Percentiles rank a stretch among this genome's conserved stretches.
Conservation (phyloP, 768 basidiomycete species). For the Mycena floridula region DNA sequence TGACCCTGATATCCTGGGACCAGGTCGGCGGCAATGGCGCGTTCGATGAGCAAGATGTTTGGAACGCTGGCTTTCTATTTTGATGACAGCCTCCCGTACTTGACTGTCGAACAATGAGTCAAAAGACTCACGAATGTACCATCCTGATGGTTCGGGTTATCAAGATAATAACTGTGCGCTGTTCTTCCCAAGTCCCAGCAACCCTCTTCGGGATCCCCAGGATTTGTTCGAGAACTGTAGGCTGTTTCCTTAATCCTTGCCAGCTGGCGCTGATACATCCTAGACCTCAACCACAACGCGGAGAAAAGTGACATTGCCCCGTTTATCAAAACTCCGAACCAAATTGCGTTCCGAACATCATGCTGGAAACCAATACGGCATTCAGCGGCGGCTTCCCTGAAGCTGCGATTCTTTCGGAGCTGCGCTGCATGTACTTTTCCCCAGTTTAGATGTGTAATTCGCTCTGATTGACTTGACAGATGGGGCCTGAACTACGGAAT, state of each 20-base stretch:
- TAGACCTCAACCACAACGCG: slow-evolving; percentile 55
- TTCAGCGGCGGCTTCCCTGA: slow-evolving; percentile 37
- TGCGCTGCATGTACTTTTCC: no score
- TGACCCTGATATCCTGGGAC: slow-evolving; percentile 30
- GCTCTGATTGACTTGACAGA: no score
- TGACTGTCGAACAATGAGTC: slow-evolving; percentile 35
- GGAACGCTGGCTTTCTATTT: slow-evolving; percentile 32
- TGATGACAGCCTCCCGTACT: slow-evolving; percentile 32
- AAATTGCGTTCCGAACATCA: slow-evolving; percentile 34
- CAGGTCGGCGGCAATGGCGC: slow-evolving; percentile 7
- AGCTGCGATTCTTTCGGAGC: slow-evolving; percentile 37
- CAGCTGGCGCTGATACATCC: slow-evolving; percentile 47
- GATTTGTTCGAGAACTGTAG: slow-evolving; percentile 41
- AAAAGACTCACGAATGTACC: neutral
- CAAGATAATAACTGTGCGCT: slow-evolving; percentile 54
- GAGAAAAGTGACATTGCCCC: slow-evolving; percentile 35
- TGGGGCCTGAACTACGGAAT: slow-evolving; percentile 37
- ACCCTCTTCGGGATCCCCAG: slow-evolving; percentile 33
- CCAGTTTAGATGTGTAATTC: no score
- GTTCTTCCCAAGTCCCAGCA: slow-evolving; percentile 34
- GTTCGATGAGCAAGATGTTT: slow-evolving; percentile 23
- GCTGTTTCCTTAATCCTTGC: slow-evolving; percentile 34
- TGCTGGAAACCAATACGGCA: slow-evolving; percentile 40
- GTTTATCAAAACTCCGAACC: slow-evolving; percentile 43
- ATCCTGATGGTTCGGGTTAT: slow-evolving; percentile 1